Conservation (phyloP, 2,329 filamentous ascomycete species). For the Aspergillus transmontanensis region DNA sequence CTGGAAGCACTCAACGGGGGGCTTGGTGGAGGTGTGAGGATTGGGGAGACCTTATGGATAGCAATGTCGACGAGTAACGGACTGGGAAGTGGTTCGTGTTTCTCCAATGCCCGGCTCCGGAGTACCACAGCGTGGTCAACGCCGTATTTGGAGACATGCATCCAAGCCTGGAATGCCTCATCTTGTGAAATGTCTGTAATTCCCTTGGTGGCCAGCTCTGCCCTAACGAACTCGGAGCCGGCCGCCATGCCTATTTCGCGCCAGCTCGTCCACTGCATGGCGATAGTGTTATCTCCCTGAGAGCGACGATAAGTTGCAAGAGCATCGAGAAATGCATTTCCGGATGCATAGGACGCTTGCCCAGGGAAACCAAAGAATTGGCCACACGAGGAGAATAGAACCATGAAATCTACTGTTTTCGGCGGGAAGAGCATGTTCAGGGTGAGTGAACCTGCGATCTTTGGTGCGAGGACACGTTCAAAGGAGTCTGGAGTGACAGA, state of each 20-base stretch:
- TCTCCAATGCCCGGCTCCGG: conserved; percentile 34
- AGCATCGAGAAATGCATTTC: conserved; percentile 11
- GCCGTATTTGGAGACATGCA: conserved; percentile 37
- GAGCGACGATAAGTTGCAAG: conserved; percentile 8
- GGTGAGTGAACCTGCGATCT: conserved; percentile 2
- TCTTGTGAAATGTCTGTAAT: conserved; percentile 46
- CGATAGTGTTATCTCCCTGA: conserved; percentile 9
- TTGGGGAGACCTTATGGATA: background rate
- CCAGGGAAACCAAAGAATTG: conserved; percentile 13
- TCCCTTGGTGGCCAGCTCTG: conserved; percentile 45
- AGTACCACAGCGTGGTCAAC: conserved; percentile 45
- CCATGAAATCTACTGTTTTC: conserved; percentile 9
- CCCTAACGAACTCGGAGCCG: conserved; percentile 41
- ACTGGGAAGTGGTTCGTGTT: conserved; percentile 29
- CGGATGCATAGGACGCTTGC: conserved; percentile 8
- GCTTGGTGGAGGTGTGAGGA: conserved; percentile 8
- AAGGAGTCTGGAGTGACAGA: conserved; percentile 1
- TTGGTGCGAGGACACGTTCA: conserved; percentile 7
- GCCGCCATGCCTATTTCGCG: conserved; percentile 14
- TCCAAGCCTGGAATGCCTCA: conserved; percentile 49
- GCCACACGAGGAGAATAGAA: conserved; percentile 12
- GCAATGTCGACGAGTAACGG: conserved; percentile 19
- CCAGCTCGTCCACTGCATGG: conserved; percentile 16
- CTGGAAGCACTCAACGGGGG: background rate
- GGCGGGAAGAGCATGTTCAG: conserved; percentile 9